These are phyloP conservation scores for Bocquillonia castaneifolia DNA, from an alignment of 441 rosid species.

Conservation along the genomic window DNA sequence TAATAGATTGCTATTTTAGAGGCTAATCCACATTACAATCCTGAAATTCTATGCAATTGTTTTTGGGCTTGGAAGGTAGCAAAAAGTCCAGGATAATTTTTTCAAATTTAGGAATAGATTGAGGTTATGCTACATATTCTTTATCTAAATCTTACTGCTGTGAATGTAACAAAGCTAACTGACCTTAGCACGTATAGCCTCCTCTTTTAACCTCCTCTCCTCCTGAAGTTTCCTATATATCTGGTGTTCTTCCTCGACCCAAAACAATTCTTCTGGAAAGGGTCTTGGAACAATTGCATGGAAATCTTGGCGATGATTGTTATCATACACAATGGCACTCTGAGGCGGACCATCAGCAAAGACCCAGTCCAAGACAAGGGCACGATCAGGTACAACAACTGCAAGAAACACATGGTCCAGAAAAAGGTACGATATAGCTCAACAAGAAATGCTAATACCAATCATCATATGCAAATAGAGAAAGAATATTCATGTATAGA, in stretches of 20 bases:
- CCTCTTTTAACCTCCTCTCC: conserved; percentile 67
- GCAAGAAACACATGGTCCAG: conserved; percentile 28
- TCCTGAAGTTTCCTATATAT: conserved; percentile 57
- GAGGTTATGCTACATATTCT: background rate
- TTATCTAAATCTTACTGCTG: conserved; percentile 9
- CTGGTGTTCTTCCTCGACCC: conserved; percentile 73
- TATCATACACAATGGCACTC: conserved; percentile 67
- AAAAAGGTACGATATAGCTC: conserved; percentile 7
- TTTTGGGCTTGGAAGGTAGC: background rate
- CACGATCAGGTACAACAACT: conserved; percentile 65
- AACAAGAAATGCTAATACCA: conserved; percentile 13
- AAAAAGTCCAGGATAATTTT: background rate
- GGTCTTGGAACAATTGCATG: conserved; percentile 59
- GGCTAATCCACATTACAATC: background rate
- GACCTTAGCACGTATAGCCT: conserved; percentile 73
- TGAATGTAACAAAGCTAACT: conserved; percentile 21
- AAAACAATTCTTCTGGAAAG: conserved; percentile 49
- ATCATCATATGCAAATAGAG: background rate
- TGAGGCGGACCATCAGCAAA: conserved; percentile 87
- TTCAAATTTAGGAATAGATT: background rate
- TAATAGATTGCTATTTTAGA: background rate
- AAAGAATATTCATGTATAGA: background rate
- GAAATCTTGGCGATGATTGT: conserved; percentile 68
- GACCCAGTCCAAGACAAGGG: conserved; percentile 84
- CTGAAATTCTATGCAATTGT: background rate